A percentile compares a stretch with the other conserved stretches of the same genome.
Evolutionary conservation across 2,329 filamentous ascomycete species (phyloP).

Genomic region (Cordyceps cicadae): DNA sequence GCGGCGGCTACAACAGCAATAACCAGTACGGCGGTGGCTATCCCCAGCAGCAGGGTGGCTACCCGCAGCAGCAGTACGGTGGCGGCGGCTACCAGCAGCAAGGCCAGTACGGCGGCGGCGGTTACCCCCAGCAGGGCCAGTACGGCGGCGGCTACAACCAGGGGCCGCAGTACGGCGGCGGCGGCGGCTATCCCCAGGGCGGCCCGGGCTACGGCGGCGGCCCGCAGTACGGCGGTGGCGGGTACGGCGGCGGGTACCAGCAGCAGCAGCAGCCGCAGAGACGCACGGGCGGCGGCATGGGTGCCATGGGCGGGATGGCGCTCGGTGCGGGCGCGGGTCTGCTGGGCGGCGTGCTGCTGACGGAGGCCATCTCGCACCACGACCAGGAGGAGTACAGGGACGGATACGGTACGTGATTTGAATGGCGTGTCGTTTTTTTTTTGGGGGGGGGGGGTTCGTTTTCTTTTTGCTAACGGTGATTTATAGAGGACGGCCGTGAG

Average conservation of each 20-base stretch:
- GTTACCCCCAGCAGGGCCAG: slow-evolving; percentile 10
- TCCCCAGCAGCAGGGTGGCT: slow-evolving; percentile 19
- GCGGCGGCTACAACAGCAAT: slow-evolving; percentile 21
- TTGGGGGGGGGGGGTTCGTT: too few relatives aligned
- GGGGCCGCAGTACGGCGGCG: slow-evolving; percentile 18
- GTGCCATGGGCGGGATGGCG: slow-evolving; percentile 39
- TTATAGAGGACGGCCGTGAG: slow-evolving; percentile 23
- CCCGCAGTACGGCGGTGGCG: slow-evolving; percentile 24
- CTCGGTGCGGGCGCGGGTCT: slow-evolving; percentile 70
- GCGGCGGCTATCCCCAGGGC: slow-evolving; percentile 24
- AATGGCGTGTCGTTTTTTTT: neutral
- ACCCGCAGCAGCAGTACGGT: slow-evolving; percentile 12
- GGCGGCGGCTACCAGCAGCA: slow-evolving; percentile 12
- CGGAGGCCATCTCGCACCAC: slow-evolving; percentile 55
- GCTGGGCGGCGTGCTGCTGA: slow-evolving; percentile 67
- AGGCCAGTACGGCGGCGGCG: slow-evolving; percentile 20
- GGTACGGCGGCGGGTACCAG: slow-evolving; percentile 26
- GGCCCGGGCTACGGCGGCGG: slow-evolving; percentile 4
- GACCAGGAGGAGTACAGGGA: slow-evolving; percentile 49
- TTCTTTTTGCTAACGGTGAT: neutral
- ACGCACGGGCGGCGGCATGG: slow-evolving; percentile 35
- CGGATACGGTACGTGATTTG: slow-evolving; percentile 29
- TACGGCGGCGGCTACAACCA: slow-evolving; percentile 12
- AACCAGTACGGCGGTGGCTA: slow-evolving; percentile 17
- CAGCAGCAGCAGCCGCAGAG: slow-evolving; percentile 32